Percentiles rank a stretch among this genome's conserved stretches.
Conservation (phyloP, 2,329 filamentous ascomycete species). For the Pseudogymnoascus destructans region DNA sequence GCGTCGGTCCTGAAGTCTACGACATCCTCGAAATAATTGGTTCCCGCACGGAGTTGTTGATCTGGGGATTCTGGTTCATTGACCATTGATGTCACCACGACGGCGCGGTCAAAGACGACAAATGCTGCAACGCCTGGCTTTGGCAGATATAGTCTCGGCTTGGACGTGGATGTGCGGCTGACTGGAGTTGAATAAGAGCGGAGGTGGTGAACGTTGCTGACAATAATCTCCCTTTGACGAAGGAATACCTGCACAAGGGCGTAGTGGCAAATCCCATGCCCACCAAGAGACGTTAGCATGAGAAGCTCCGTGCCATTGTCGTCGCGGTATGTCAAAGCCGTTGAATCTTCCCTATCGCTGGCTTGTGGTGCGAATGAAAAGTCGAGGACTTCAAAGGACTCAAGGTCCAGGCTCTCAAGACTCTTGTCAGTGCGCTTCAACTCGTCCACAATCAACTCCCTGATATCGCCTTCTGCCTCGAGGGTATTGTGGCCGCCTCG, state of each 20-base stretch:
- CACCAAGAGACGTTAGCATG: constrained; percentile 45
- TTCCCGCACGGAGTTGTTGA: constrained; percentile 58
- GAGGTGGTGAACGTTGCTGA: constrained; percentile 57
- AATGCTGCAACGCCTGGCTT: constrained; percentile 70
- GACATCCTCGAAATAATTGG: constrained; percentile 69
- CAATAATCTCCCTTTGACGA: constrained; percentile 36
- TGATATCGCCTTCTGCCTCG: constrained; percentile 57
- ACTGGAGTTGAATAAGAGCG: constrained; percentile 47
- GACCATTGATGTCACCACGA: constrained; percentile 63
- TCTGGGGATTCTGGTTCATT: constrained; percentile 58
- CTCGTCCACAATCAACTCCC: constrained; percentile 48
- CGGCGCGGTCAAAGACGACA: constrained; percentile 63
- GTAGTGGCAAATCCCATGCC: constrained; percentile 46
- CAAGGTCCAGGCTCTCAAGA: constrained; percentile 36
- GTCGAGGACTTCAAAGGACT: constrained; percentile 63
- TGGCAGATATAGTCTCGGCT: constrained; percentile 64
- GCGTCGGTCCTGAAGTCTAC: constrained; percentile 62
- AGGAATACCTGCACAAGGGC: constrained; percentile 61
- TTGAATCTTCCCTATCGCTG: constrained; percentile 37
- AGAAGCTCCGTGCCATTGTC: constrained; percentile 44
- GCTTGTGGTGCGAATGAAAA: constrained; percentile 55
- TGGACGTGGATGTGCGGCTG: constrained; percentile 27
- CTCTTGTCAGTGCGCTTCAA: constrained; percentile 43
- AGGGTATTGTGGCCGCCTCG: constrained; percentile 73
- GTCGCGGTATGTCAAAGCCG: constrained; percentile 29